Evolutionary conservation across 192 early-diverging fungal genomes (phyloP).

Genomic region (Hyaloraphidium curvatum): DNA sequence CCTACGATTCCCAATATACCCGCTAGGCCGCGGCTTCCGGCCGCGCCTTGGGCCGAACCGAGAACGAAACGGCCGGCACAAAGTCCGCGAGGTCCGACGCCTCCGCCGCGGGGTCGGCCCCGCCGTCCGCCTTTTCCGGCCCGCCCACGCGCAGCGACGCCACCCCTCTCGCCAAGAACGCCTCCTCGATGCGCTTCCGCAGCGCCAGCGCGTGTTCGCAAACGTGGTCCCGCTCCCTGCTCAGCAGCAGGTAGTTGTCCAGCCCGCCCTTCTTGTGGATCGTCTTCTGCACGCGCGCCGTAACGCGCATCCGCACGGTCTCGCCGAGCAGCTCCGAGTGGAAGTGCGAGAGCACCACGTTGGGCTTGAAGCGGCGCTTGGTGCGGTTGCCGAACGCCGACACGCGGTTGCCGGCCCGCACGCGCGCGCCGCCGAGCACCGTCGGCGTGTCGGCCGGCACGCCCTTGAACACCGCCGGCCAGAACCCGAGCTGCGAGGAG

Average conservation of each 20-base stretch:
- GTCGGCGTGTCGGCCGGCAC: background rate
- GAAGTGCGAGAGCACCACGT: slow-evolving; percentile 43
- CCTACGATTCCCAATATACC: no score
- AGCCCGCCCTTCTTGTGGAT: slow-evolving; percentile 72
- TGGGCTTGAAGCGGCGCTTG: slow-evolving; percentile 51
- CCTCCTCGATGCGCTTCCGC: slow-evolving; percentile 26
- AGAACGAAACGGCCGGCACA: no score
- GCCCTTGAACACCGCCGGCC: background rate
- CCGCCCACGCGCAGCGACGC: no score
- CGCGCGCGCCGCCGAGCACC: background rate
- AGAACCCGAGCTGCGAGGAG: background rate
- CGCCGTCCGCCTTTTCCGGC: no score
- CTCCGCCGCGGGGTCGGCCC: no score
- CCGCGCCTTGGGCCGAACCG: no score
- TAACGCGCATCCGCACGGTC: slow-evolving; percentile 36
- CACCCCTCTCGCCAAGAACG: no score
- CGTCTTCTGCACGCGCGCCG: slow-evolving; percentile 44
- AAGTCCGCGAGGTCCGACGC: no score
- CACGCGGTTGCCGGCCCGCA: background rate
- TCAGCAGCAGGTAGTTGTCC: slow-evolving; percentile 50
- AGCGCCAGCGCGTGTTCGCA: slow-evolving; percentile 31
- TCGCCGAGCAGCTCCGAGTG: slow-evolving; percentile 40
- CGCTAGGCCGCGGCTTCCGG: no score
- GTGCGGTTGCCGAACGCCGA: background rate
- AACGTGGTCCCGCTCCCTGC: slow-evolving; percentile 42